Conservation (phyloP, 257 asterid species). For the Capsicum baccatum region DNA sequence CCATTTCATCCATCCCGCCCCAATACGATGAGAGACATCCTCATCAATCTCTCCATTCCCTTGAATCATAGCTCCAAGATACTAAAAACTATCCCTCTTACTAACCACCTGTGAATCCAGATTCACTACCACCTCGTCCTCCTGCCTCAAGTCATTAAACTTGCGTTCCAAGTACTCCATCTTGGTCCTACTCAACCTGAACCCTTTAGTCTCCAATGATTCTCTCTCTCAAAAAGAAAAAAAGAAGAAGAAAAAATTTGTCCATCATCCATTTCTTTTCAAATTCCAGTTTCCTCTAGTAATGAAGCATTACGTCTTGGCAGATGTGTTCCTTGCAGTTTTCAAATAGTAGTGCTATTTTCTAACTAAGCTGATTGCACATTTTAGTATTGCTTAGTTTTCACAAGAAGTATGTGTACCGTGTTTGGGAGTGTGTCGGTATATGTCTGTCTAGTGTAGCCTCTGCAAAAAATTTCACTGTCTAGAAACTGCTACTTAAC, state of each 20-base stretch:
- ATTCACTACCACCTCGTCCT: too few relatives aligned
- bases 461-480: background rate
- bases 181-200: too few relatives aligned
- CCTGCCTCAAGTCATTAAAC: too few relatives aligned
- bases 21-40: too few relatives aligned
- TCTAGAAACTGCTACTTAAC: background rate
- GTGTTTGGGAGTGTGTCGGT: background rate
- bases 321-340: background rate
- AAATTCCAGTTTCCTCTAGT: background rate
- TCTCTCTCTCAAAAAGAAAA: too few relatives aligned
- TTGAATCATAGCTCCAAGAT: too few relatives aligned
- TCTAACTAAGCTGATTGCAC: background rate
- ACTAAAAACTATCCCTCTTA: too few relatives aligned
- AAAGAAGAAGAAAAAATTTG: background rate
- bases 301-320: background rate
- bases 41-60: too few relatives aligned
- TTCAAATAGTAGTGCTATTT: background rate
- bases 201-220: too few relatives aligned
- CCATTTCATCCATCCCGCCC: too few relatives aligned
- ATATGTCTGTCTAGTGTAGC: background rate
- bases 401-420: background rate
- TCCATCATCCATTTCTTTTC: background rate
- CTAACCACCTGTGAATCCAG: too few relatives aligned
- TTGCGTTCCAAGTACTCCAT: too few relatives aligned
- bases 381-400: slow-evolving; percentile 4